Percentiles rank a stretch among this genome's conserved stretches.
Evolutionary conservation across 768 basidiomycete species (phyloP).

Genomic region (Chalciporus pseudorubinellus): DNA sequence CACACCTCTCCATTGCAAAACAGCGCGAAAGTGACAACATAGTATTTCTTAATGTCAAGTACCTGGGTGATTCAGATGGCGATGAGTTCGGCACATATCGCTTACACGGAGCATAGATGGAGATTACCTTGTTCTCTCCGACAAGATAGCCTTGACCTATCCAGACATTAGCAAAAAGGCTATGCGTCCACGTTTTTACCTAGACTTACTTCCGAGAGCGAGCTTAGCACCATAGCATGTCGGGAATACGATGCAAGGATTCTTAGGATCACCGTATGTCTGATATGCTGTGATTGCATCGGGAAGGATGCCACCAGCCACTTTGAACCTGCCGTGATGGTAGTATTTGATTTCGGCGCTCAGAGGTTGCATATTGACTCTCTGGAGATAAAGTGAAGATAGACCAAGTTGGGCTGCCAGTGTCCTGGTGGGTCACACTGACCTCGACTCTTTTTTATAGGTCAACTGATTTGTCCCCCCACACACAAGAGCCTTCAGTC

Average conservation of each 20-base stretch:
- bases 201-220: slow-evolving; percentile 39
- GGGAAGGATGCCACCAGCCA: slow-evolving; percentile 52
- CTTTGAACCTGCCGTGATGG: slow-evolving; percentile 54
- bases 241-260: slow-evolving; percentile 58
- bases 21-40: slow-evolving; percentile 53
- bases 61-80: slow-evolving; percentile 29
- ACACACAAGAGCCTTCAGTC: background rate
- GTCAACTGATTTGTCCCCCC: background rate
- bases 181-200: background rate
- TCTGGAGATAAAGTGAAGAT: background rate
- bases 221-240: slow-evolving; percentile 57
- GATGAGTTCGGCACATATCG: too few relatives aligned
- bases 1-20: slow-evolving; percentile 60
- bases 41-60: slow-evolving; percentile 50
- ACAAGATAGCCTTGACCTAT: slow-evolving; percentile 50
- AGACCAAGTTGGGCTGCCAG: background rate
- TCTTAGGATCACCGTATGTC: slow-evolving; percentile 51
- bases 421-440: background rate
- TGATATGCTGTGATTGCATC: slow-evolving; percentile 58
- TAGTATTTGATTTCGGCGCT: slow-evolving; percentile 41
- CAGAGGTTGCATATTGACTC: slow-evolving; percentile 8
- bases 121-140: slow-evolving; percentile 47
- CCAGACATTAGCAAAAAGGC: slow-evolving; percentile 10
- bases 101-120: background rate
- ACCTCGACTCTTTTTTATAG: slow-evolving; percentile 4